Percentiles rank a stretch among this genome's conserved stretches.
Evolutionary conservation across 1,284 basidiomycete genomes (phyloP).

Genomic region (Xerocomus nothofagi): DNA sequence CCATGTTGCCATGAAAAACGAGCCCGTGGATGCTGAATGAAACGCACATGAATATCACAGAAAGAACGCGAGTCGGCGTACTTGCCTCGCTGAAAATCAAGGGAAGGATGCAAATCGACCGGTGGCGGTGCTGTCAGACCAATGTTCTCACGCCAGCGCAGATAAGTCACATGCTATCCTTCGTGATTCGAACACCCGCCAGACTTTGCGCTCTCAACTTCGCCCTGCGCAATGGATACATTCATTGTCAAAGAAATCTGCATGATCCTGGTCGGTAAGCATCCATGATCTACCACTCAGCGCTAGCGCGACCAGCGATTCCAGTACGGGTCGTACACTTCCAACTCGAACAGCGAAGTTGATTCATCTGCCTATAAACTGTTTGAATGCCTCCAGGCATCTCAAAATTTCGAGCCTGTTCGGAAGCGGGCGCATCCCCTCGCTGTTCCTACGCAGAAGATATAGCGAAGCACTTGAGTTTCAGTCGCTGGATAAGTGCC

Average conservation of each 20-base stretch:
- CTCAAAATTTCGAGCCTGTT: neutral
- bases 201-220: too few species aligned
- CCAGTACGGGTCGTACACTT: too few species aligned
- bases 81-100: neutral
- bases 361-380: too few species aligned
- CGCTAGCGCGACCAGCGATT: too few species aligned
- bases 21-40: neutral
- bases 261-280: too few species aligned
- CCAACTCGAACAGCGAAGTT: too few species aligned
- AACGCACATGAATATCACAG: neutral
- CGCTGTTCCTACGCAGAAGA: neutral
- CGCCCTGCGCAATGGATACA: too few species aligned
- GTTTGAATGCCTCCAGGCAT: neutral
- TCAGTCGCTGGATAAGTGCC: neutral
- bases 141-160: too few species aligned
- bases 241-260: too few species aligned
- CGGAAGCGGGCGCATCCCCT: neutral
- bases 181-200: too few species aligned
- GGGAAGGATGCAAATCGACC: neutral
- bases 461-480: neutral
- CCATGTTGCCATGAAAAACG: conserved; percentile 30
- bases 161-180: too few species aligned
- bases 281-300: too few species aligned
- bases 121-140: conserved; percentile 10
- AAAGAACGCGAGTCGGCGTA: neutral